Evolutionary conservation across 2,329 filamentous ascomycete genomes (phyloP).

Genomic region (Diaporthe eres): DNA sequence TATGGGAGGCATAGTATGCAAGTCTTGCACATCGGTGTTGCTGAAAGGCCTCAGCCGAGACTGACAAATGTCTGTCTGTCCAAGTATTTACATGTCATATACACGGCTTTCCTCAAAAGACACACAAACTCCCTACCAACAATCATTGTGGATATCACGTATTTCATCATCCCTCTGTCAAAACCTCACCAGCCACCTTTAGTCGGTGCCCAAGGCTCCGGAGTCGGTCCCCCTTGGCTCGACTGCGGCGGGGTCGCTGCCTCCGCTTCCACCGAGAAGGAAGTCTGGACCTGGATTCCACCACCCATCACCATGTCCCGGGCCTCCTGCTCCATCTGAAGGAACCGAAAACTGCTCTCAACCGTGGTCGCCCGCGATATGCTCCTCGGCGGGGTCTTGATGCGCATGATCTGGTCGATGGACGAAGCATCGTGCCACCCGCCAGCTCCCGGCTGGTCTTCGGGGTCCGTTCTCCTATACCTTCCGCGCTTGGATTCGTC

Average conservation of each 20-base stretch:
- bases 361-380: not conserved
- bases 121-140: not conserved
- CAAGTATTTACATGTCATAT: not conserved
- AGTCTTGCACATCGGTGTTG: not conserved
- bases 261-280: slow-evolving; percentile 13
- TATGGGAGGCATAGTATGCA: too few species aligned
- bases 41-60: not conserved
- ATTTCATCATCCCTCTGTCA: not conserved
- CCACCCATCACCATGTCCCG: not conserved
- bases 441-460: not conserved
- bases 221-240: not conserved
- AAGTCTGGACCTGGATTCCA: not conserved
- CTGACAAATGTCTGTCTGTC: not conserved
- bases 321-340: slow-evolving; percentile 18
- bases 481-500: not conserved
- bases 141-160: too few species aligned
- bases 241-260: slow-evolving; percentile 12
- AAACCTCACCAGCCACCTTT: not conserved
- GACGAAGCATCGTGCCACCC: slow-evolving; percentile 9
- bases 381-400: slow-evolving; percentile 23
- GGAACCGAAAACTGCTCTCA: not conserved
- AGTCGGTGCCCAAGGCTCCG: not conserved
- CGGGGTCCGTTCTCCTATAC: not conserved
- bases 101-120: not conserved
- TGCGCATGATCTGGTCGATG: not conserved